Evolutionary conservation across 1,284 basidiomycete genomes (phyloP), one percentile per base, ranked within the genome.

Genomic region (Pseudozyma pruni): DNA sequence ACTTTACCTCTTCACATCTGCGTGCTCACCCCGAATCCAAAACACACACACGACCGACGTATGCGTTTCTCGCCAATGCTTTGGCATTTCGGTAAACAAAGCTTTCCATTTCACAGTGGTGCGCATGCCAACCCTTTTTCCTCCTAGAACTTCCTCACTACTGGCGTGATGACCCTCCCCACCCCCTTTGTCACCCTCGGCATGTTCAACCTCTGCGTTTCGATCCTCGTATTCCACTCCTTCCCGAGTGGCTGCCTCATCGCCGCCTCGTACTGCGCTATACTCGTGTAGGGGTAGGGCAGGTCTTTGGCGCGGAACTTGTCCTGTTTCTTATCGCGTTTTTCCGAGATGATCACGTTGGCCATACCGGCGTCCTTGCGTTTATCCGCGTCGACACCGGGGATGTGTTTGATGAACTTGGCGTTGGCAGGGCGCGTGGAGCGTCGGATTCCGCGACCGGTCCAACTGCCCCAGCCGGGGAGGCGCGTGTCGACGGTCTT

Each of bases 401-500:
- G 22, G 11, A 63, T 57, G 13, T 35, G 40, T 32, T 52, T 37
- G 3, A 56, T 19, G 22, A 37, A 53, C 34, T 46, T 48, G 6
- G 61, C 8, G 13, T 32, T 44, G 34, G 82, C 62, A 7, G 33
- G 14, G 37, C 81, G 56, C 34, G 76, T n/a, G n/a, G n/a, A n/a
- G n/a, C n/a, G 77, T 47, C 83, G 83, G 19, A 84, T 82, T 31
- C 94, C 94, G 46, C 87, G 85, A 35, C 95, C 96, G 14, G 90
- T 91, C 95, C 95, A 98, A 22, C 90, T 86, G 34, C 95, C 95
- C 95, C 96, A 98, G 29, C 95, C 95, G 39, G 93, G 89, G n/a
- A 98, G 86, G 0, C 41, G 32, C 0, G 89, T 92, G 81, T 98
- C 94, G 31, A 94, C 87, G 59, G 90, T 88, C 11, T 64, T 59